phyloP scores from a whole-genome alignment of 495 filamentous ascomycete species.

The Xanthoparmelia taractica region DNA sequence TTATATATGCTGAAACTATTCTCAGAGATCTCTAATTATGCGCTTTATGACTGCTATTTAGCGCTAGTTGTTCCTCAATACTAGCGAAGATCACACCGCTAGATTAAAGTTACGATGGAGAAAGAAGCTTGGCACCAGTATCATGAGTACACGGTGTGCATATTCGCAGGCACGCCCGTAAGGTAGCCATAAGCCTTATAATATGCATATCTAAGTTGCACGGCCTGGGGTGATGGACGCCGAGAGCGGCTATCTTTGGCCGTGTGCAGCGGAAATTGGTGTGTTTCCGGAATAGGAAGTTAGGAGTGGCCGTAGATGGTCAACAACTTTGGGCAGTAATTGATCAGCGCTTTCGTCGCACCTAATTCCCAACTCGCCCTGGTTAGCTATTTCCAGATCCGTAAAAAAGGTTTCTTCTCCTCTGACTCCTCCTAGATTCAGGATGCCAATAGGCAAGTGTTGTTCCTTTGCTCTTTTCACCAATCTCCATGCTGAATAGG shows the following conservation, averaged over 20 bases:
- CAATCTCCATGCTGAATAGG: constrained; percentile 88
- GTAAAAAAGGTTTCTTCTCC: constrained; percentile 67
- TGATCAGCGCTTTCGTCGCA: constrained; percentile 46
- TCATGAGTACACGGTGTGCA: too few relatives aligned
- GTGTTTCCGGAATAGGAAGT: not conserved
- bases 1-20: too few relatives aligned
- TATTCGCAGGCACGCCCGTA: too few relatives aligned
- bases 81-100: too few relatives aligned
- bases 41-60: too few relatives aligned
- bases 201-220: too few relatives aligned
- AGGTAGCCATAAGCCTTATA: too few relatives aligned
- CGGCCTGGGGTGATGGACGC: too few relatives aligned
- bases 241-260: not conserved
- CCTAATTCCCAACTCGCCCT: constrained; percentile 42
- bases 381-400: constrained; percentile 39
- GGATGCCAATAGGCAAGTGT: constrained; percentile 75
- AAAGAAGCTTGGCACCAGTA: too few relatives aligned
- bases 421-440: constrained; percentile 77
- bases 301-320: constrained; percentile 18
- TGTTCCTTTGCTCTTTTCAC: constrained; percentile 72
- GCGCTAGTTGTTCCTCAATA: too few relatives aligned
- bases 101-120: too few relatives aligned
- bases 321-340: constrained; percentile 47
- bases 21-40: too few relatives aligned
- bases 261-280: not conserved